phyloP scores from a whole-genome alignment of 2,329 filamentous ascomycete species.

The Xylariales sp. region DNA sequence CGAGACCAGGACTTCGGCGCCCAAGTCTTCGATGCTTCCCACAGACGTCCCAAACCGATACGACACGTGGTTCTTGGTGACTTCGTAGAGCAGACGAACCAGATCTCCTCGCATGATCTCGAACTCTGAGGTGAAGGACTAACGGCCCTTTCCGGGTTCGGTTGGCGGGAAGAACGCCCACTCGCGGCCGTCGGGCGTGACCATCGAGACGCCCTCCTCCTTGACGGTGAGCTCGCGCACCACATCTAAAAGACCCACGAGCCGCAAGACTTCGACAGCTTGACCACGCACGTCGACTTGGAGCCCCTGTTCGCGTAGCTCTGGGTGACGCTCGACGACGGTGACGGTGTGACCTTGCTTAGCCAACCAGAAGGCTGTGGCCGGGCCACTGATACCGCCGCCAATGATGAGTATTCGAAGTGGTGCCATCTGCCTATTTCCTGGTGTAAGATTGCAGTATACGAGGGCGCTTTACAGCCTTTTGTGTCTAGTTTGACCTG shows the following conservation, averaged over 20 bases:
- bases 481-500: too few species aligned
- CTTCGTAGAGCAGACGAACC: conserved; percentile 42
- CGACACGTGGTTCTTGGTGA: conserved; percentile 20
- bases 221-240: conserved; percentile 26
- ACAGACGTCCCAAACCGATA: too few species aligned
- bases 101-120: conserved; percentile 58
- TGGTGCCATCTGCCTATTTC: too few species aligned
- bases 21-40: too few species aligned
- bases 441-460: too few species aligned
- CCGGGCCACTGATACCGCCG: conserved; percentile 19
- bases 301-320: conserved; percentile 16
- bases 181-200: conserved; percentile 32
- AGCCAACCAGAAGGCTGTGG: conserved; percentile 18
- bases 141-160: conserved; percentile 33
- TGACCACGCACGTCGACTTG: conserved; percentile 21
- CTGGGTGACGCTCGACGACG: conserved; percentile 19
- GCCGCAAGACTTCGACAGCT: conserved; percentile 17
- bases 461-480: too few species aligned
- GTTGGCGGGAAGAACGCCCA: conserved; percentile 35
- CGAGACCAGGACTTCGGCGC: too few species aligned
- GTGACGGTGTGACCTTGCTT: conserved; percentile 16
- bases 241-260: conserved; percentile 15
- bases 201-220: conserved; percentile 42
- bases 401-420: conserved; percentile 9
- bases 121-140: conserved; percentile 48